Conservation (phyloP, 352 stramenopile species). For the Globisporangium heterothallicum region DNA sequence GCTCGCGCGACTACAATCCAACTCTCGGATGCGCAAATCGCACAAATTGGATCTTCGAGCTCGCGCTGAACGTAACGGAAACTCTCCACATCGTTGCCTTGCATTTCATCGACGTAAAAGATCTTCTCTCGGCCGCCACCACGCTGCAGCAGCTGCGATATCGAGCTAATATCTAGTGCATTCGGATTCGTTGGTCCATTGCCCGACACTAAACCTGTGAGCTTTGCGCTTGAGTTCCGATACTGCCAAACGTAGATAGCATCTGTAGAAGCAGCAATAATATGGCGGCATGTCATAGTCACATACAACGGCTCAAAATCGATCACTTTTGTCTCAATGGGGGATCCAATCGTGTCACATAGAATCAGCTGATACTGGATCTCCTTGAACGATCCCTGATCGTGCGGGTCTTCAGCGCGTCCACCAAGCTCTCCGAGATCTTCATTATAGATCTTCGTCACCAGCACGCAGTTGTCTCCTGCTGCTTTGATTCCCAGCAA, state of each 20-base stretch:
- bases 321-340: conserved; percentile 82
- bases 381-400: conserved; percentile 35
- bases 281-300: conserved; percentile 83
- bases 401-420: conserved; percentile 7
- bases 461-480: conserved; percentile 83
- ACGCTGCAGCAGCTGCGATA: conserved; percentile 60
- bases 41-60: conserved; percentile 82
- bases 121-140: conserved; percentile 80
- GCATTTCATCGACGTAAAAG: conserved; percentile 86
- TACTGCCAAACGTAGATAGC: conserved; percentile 94
- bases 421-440: conserved; percentile 32
- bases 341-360: conserved; percentile 80
- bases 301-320: conserved; percentile 82
- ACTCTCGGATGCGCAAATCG: conserved; percentile 79
- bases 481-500: conserved; percentile 72
- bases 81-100: conserved; percentile 64
- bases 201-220: conserved; percentile 54
- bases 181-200: conserved; percentile 23
- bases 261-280: conserved; percentile 72
- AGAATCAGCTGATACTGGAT: conserved; percentile 84
- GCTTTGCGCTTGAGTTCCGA: conserved; percentile 72
- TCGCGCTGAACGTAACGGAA: conserved; percentile 67
- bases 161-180: conserved; percentile 44
- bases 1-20: conserved; percentile 81
- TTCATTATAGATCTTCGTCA: conserved; percentile 83